Evolutionary conservation across 2,329 filamentous ascomycete species (phyloP).

Genomic region (Sarocladium strictum): DNA sequence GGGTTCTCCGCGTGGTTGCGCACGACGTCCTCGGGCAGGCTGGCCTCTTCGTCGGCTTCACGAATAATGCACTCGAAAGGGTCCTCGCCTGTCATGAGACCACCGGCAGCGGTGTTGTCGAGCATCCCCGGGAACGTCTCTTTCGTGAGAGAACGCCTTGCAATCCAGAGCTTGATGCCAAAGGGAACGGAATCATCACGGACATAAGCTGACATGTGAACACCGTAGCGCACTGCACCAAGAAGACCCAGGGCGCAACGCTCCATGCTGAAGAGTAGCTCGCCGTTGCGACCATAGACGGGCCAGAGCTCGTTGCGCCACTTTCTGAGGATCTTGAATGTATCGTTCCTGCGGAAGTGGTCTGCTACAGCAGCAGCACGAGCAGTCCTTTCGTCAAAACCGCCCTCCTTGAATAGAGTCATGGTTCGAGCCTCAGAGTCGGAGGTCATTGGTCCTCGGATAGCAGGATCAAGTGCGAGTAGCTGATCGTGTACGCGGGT

Average conservation of each 20-base stretch:
- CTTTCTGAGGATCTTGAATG: conserved; percentile 68
- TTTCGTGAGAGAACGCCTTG: conserved; percentile 69
- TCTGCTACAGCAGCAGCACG: conserved; percentile 49
- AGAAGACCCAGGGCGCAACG: conserved; percentile 68
- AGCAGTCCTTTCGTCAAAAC: conserved; percentile 56
- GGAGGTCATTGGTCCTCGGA: conserved; percentile 56
- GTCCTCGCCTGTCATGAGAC: conserved; percentile 70
- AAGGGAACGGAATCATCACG: conserved; percentile 30
- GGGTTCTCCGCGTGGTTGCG: conserved; percentile 49
- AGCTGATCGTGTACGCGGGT: conserved; percentile 44
- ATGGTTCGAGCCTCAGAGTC: conserved; percentile 56
- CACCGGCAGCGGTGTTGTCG: conserved; percentile 87
- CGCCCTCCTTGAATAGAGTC: conserved; percentile 50
- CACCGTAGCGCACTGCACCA: conserved; percentile 71
- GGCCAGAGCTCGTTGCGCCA: conserved; percentile 82
- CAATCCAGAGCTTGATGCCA: conserved; percentile 77
- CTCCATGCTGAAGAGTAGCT: conserved; percentile 69
- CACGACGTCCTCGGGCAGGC: conserved; percentile 64
- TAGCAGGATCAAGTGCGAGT: conserved; percentile 35
- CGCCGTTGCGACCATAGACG: conserved; percentile 60
- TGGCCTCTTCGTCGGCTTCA: conserved; percentile 86
- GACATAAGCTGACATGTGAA: conserved; percentile 75
- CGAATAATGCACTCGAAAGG: conserved; percentile 78
- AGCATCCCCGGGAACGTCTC: conserved; percentile 87
- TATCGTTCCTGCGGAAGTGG: conserved; percentile 63